Conservation (phyloP, 2,329 filamentous ascomycete species). For the Aspergillus awamori region DNA sequence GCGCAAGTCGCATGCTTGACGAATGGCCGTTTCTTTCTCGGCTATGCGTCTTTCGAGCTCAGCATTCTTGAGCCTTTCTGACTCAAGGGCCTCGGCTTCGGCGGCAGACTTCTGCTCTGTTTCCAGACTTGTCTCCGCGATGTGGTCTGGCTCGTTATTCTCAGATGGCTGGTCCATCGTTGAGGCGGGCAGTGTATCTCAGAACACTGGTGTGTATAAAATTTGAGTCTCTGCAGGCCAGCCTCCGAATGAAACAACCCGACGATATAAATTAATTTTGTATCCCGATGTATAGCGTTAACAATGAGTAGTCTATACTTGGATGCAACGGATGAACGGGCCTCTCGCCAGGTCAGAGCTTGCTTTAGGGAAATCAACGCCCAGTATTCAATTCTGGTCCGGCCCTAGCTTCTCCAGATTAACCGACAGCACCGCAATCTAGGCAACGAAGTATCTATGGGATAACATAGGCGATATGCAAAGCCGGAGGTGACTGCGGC, state of each 20-base stretch:
- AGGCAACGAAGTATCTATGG: neutral
- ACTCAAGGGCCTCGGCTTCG: slow-evolving; percentile 1
- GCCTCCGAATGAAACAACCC: neutral
- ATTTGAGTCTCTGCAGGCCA: neutral
- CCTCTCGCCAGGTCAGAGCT: slow-evolving; percentile 9
- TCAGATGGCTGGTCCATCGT: slow-evolving; percentile 7
- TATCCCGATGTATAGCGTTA: neutral
- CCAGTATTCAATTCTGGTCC: neutral
- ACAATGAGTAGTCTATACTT: slow-evolving; percentile 1
- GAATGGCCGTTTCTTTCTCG: slow-evolving; percentile 54
- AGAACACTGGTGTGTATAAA: neutral
- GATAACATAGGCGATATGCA: neutral
- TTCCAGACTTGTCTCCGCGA: neutral
- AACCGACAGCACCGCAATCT: neutral
- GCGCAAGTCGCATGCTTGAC: slow-evolving; percentile 61
- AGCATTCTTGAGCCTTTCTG: slow-evolving; percentile 6
- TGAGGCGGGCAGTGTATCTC: neutral
- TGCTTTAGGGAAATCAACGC: neutral
- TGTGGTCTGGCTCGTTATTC: neutral
- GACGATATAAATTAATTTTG: neutral
- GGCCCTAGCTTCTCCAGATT: neutral
- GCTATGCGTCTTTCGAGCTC: slow-evolving; percentile 13
- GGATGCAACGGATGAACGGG: neutral
- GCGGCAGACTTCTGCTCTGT: neutral
- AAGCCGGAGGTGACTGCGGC: neutral